phyloP scores from a whole-genome alignment of 805 yeast genomes.

The Lachancea fermentati region DNA sequence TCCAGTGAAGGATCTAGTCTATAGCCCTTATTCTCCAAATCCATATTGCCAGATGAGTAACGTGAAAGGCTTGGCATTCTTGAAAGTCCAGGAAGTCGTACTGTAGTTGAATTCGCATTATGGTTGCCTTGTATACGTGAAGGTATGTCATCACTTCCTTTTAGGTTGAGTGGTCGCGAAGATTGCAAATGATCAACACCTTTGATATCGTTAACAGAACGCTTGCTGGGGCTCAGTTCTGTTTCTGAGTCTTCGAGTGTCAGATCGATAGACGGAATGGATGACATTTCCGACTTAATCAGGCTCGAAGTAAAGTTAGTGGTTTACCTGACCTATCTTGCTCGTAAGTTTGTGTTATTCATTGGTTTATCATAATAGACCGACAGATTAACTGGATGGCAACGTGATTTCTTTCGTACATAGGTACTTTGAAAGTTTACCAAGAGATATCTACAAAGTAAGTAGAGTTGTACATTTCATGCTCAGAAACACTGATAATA shows the following conservation, averaged over 20 bases:
- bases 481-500: no score
- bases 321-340: no score
- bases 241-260: conserved; percentile 13
- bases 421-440: no score
- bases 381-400: no score
- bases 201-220: not conserved
- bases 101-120: not conserved
- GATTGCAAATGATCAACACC: not conserved
- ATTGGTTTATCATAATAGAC: no score
- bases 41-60: not conserved
- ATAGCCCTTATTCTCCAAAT: no score
- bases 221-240: not conserved
- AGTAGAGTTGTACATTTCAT: no score
- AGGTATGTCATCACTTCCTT: not conserved
- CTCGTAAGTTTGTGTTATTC: no score
- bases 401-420: no score
- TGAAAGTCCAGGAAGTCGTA: not conserved
- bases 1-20: no score
- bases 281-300: conserved; percentile 2
- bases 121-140: not conserved
- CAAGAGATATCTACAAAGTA: no score
- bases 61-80: not conserved
- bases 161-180: not conserved
- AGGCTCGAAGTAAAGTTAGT: no score
- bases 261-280: conserved; percentile 20